These are phyloP conservation scores for Fusarium algeriense DNA, from an alignment of 2,329 filamentous ascomycete species.

Conservation along the genomic window DNA sequence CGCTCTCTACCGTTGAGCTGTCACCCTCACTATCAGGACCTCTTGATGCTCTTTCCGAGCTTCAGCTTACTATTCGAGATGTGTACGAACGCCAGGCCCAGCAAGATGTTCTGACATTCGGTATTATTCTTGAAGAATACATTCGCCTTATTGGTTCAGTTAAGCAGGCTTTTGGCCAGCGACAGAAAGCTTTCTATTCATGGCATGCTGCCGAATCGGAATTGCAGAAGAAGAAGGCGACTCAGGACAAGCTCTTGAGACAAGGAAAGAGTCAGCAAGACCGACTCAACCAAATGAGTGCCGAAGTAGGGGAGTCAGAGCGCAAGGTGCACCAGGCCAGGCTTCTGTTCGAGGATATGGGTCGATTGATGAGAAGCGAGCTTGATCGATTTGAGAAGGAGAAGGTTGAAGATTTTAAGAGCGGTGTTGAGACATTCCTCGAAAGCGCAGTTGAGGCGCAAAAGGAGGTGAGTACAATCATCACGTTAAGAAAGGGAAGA, in stretches of 20 bases:
- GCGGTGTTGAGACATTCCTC: conserved; percentile 95
- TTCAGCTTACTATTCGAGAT: conserved; percentile 93
- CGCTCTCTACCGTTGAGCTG: conserved; percentile 90
- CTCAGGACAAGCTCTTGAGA: conserved; percentile 93
- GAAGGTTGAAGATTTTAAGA: conserved; percentile 99
- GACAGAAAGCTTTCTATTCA: conserved; percentile 94
- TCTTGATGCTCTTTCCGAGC: conserved; percentile 89
- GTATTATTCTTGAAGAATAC: conserved; percentile 98
- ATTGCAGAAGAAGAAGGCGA: conserved; percentile 86
- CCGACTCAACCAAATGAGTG: conserved; percentile 89
- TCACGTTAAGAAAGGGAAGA: background rate
- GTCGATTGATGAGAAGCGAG: conserved; percentile 88
- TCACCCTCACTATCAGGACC: conserved; percentile 89
- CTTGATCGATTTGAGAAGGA: conserved; percentile 95
- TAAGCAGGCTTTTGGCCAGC: conserved; percentile 91
- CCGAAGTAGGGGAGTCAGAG: conserved; percentile 95
- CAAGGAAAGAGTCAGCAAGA: conserved; percentile 98
- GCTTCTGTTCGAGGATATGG: conserved; percentile 97
- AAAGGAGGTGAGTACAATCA: conserved; percentile 80
- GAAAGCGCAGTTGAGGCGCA: conserved; percentile 98
- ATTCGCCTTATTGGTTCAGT: conserved; percentile 95
- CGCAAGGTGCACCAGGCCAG: conserved; percentile 90
- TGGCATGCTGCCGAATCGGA: conserved; percentile 95
- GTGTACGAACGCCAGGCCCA: conserved; percentile 97
- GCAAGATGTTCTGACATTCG: conserved; percentile 94